A percentile compares a stretch with the other conserved stretches of the same genome.
phyloP scores from a whole-genome alignment of 768 basidiomycete species.

The Cantharellus anzutake region DNA sequence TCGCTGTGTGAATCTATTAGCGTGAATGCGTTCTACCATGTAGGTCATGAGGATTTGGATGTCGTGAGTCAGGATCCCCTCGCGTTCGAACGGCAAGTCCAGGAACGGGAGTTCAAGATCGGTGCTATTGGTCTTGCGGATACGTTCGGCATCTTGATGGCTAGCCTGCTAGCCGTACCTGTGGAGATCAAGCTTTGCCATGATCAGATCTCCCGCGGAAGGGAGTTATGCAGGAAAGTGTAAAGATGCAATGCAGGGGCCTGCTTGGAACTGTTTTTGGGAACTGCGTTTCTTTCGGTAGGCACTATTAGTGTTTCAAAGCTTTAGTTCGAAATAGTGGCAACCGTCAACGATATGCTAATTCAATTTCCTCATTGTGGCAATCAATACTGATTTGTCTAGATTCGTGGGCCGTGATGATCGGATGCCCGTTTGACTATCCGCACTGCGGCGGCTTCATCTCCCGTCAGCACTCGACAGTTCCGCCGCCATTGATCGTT shows the following conservation, averaged over 20 bases:
- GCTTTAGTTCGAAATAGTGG: too few relatives aligned
- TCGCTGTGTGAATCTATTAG: slow-evolving; percentile 18
- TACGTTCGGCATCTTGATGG: slow-evolving; percentile 30
- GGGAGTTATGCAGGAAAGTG: slow-evolving; percentile 46
- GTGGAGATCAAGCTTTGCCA: slow-evolving; percentile 62
- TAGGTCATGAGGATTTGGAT: slow-evolving; percentile 53
- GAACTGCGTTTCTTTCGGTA: too few relatives aligned
- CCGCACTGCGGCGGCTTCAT: too few relatives aligned
- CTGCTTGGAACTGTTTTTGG: too few relatives aligned
- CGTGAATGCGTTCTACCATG: slow-evolving; percentile 71
- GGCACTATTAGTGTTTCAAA: too few relatives aligned
- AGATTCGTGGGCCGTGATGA: too few relatives aligned
- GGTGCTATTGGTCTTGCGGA: slow-evolving; percentile 79
- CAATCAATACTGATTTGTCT: too few relatives aligned
- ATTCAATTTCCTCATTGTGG: too few relatives aligned
- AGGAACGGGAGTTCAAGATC: slow-evolving; percentile 78
- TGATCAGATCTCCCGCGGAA: slow-evolving; percentile 50
- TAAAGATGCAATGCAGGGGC: slow-evolving; percentile 14
- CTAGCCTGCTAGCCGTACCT: slow-evolving; percentile 38
- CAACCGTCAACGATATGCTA: too few relatives aligned
- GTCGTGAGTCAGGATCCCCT: slow-evolving; percentile 13
- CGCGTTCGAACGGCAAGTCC: slow-evolving; percentile 33
- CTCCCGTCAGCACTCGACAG: too few relatives aligned
- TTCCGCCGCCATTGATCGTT: too few relatives aligned
- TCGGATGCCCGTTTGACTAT: too few relatives aligned